Conservation (phyloP, 805 yeast genomes). For the Yamadazyma sp. region DNA sequence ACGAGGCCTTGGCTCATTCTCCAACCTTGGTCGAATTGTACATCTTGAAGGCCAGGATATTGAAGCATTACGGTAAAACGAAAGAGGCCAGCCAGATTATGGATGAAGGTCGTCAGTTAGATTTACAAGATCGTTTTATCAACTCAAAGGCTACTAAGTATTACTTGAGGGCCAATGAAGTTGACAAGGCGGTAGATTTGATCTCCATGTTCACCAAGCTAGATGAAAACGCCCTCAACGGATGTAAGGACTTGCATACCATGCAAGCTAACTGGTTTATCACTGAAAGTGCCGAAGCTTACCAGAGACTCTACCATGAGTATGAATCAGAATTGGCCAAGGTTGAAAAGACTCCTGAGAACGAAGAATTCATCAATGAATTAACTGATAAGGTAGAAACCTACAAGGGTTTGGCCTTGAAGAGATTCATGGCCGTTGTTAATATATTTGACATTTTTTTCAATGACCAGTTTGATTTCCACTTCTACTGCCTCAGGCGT, state of each 20-base stretch:
- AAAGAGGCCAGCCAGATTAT: constrained; percentile 62
- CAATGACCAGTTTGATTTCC: constrained; percentile 92
- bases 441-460: constrained; percentile 68
- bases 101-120: constrained; percentile 70
- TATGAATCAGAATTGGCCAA: constrained; percentile 24
- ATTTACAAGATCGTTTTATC: constrained; percentile 87
- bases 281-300: constrained; percentile 81
- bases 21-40: constrained; percentile 85
- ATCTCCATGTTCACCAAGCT: constrained; percentile 78
- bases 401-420: constrained; percentile 70
- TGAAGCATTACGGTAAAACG: constrained; percentile 67
- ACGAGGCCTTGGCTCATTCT: constrained; percentile 64
- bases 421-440: constrained; percentile 68
- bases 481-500: constrained; percentile 83
- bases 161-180: constrained; percentile 67
- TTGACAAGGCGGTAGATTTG: constrained; percentile 70
- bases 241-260: constrained; percentile 78
- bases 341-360: constrained; percentile 20
- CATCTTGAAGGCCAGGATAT: constrained; percentile 75
- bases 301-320: constrained; percentile 53
- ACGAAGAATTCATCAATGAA: constrained; percentile 21
- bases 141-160: constrained; percentile 88
- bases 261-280: constrained; percentile 94
- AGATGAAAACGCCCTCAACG: constrained; percentile 77
- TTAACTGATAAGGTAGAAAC: constrained; percentile 45